These are phyloP conservation scores for Lactarius hengduanensis DNA, from an alignment of 768 basidiomycete genomes.

Conservation along the genomic window DNA sequence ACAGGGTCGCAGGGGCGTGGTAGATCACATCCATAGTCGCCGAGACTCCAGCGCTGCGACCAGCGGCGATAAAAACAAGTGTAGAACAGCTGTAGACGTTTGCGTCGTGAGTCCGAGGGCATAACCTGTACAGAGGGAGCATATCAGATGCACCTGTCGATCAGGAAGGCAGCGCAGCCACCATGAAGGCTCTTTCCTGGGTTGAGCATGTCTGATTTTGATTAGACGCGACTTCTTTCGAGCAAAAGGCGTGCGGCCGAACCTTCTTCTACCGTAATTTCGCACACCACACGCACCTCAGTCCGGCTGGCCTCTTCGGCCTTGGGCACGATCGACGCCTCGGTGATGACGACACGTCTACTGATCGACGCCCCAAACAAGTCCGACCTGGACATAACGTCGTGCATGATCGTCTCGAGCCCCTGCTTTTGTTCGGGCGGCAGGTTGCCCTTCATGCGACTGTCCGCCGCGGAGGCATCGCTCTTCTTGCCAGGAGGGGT, in stretches of 20 bases:
- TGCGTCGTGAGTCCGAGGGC: not conserved
- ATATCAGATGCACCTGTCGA: constrained; percentile 29
- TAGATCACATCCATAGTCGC: constrained; percentile 26
- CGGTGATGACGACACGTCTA: constrained; percentile 27
- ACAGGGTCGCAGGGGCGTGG: constrained; percentile 31
- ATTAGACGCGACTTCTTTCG: not conserved
- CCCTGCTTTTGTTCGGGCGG: constrained; percentile 6
- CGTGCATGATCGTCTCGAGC: constrained; percentile 5
- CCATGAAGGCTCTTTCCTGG: constrained; percentile 30
- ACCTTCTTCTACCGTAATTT: constrained; percentile 34
- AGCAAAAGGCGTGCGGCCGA: not conserved
- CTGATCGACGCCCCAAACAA: constrained; percentile 30
- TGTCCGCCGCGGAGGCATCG: not conserved
- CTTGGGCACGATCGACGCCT: constrained; percentile 33
- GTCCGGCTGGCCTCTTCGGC: constrained; percentile 35
- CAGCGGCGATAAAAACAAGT: constrained; percentile 23
- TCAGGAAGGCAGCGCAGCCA: constrained; percentile 32
- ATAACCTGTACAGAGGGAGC: not conserved
- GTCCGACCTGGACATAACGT: not conserved
- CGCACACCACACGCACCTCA: constrained; percentile 35
- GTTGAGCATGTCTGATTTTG: constrained; percentile 33
- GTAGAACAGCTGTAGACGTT: constrained; percentile 27
- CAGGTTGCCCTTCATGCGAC: constrained; percentile 17
- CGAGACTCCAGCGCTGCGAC: constrained; percentile 24
- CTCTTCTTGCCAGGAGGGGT: not conserved